Percentiles rank a stretch among this genome's conserved stretches.
phyloP scores from a whole-genome alignment of 2,329 filamentous ascomycete genomes.

The Amesomyces nigricolor region DNA sequence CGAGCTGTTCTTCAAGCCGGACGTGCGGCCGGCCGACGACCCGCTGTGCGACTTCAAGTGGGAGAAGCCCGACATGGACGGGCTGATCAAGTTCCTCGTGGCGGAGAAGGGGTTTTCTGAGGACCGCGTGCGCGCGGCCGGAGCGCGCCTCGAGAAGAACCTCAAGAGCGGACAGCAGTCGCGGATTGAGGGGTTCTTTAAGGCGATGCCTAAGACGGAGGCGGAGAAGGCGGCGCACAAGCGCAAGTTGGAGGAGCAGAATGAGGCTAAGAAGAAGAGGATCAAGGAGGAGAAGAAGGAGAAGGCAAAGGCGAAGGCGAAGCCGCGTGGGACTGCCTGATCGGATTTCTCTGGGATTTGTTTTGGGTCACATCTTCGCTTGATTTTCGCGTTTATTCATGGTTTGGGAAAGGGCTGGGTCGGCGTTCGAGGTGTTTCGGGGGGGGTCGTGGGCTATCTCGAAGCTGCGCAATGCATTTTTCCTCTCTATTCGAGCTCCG shows the following conservation, averaged over 20 bases:
- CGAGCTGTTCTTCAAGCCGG: slow-evolving; percentile 83
- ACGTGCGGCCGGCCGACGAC: slow-evolving; percentile 77
- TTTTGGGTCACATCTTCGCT: not conserved
- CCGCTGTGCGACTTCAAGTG: slow-evolving; percentile 95
- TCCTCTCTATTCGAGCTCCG: too few relatives aligned
- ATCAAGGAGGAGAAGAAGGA: slow-evolving; percentile 91
- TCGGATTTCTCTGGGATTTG: not conserved
- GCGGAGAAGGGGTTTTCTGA: slow-evolving; percentile 96
- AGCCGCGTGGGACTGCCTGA: slow-evolving; percentile 62
- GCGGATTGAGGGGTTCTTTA: slow-evolving; percentile 94
- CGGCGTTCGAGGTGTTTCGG: slow-evolving; percentile 11
- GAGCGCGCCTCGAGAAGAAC: slow-evolving; percentile 77
- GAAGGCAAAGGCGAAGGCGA: slow-evolving; percentile 85
- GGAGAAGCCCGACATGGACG: slow-evolving; percentile 88
- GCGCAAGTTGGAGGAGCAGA: slow-evolving; percentile 88
- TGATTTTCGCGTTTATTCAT: not conserved
- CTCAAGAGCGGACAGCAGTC: slow-evolving; percentile 87
- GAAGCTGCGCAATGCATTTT: too few relatives aligned
- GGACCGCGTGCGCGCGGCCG: slow-evolving; percentile 78
- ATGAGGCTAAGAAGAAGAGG: slow-evolving; percentile 91
- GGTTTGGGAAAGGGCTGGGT: not conserved
- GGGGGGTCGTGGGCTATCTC: not conserved
- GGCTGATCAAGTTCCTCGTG: slow-evolving; percentile 82
- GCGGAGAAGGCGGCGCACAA: slow-evolving; percentile 80
- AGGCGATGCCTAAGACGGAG: slow-evolving; percentile 80